phyloP scores from a whole-genome alignment of 352 stramenopile species.

The Phytophthora litchii region DNA sequence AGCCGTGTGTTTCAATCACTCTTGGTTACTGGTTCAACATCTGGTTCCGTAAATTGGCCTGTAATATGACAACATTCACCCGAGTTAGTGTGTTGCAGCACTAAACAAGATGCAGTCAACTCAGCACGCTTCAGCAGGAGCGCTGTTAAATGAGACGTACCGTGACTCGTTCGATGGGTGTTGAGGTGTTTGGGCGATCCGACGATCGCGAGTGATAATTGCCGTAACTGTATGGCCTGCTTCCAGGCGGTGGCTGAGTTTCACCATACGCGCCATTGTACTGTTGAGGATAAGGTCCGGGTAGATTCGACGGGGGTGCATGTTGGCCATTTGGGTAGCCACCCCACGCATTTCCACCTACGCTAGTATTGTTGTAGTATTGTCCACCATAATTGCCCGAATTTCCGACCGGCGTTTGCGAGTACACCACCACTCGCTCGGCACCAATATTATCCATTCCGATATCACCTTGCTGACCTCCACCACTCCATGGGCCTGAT shows the following conservation, averaged over 20 bases:
- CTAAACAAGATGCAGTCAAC: slow-evolving; percentile 1
- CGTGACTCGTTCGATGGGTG: slow-evolving; percentile 34
- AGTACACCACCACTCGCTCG: slow-evolving; percentile 49
- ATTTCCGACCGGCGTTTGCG: slow-evolving; percentile 17
- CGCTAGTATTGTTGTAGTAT: slow-evolving; percentile 28
- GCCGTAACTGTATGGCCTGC: slow-evolving; percentile 24
- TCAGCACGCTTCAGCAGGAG: slow-evolving; percentile 1
- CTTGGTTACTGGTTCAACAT: slow-evolving; percentile 32
- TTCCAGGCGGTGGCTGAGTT: slow-evolving; percentile 17
- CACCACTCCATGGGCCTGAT: slow-evolving; percentile 17
- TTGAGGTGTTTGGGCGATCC: slow-evolving; percentile 27
- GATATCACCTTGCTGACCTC: slow-evolving; percentile 19
- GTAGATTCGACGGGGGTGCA: slow-evolving; percentile 13
- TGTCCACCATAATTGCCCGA: slow-evolving; percentile 23
- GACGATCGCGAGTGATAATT: slow-evolving; percentile 27
- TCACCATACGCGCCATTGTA: slow-evolving; percentile 21
- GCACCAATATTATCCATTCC: slow-evolving; percentile 25
- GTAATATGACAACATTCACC: slow-evolving; percentile 12
- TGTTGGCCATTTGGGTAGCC: slow-evolving; percentile 20
- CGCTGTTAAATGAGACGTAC: slow-evolving; percentile 10
- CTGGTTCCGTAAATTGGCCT: slow-evolving; percentile 40
- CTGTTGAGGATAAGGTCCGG: slow-evolving; percentile 27
- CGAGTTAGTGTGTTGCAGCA: slow-evolving; percentile 1
- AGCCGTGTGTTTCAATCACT: slow-evolving; percentile 4
- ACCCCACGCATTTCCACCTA: slow-evolving; percentile 27